phyloP scores from a whole-genome alignment of 106 monocot genomes.

The Narthecium ossifragum region DNA sequence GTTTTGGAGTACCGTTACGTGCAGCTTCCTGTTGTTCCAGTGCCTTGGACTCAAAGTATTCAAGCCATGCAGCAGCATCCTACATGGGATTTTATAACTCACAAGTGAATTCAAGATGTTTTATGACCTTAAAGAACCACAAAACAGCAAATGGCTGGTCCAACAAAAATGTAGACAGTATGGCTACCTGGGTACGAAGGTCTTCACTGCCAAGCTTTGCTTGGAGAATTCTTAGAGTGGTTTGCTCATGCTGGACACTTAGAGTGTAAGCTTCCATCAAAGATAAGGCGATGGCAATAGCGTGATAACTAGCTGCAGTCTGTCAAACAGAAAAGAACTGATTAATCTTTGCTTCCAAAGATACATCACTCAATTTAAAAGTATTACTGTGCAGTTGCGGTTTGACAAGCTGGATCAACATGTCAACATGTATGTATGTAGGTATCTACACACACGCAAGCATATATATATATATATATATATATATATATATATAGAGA shows the following conservation, averaged over 20 bases:
- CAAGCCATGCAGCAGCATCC: conserved; percentile 99
- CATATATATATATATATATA: background rate
- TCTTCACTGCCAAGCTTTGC: conserved; percentile 94
- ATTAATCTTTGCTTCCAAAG: too few relatives aligned
- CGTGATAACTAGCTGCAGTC: conserved; percentile 99
- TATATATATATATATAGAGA: conserved; percentile 11
- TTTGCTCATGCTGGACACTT: conserved; percentile 97
- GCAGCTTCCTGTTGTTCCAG: conserved; percentile 95
- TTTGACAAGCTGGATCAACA: too few relatives aligned
- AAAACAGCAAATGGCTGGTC: too few relatives aligned
- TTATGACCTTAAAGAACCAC: background rate
- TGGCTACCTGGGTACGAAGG: conserved; percentile 79
- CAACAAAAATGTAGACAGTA: background rate
- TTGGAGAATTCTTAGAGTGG: conserved; percentile 85
- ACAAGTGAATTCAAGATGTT: too few relatives aligned
- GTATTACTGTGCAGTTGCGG: too few relatives aligned
- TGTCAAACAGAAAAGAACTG: conserved; percentile 19
- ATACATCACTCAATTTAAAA: too few relatives aligned
- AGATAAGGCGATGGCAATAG: conserved; percentile 93
- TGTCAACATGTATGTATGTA: conserved; percentile 9
- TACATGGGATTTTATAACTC: conserved; percentile 30
- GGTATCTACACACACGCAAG: too few relatives aligned
- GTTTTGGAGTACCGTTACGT: conserved; percentile 90
- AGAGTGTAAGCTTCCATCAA: conserved; percentile 95
- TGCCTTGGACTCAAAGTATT: conserved; percentile 92